Conservation (phyloP, 495 filamentous ascomycete genomes). For the Penicillium goetzii region DNA sequence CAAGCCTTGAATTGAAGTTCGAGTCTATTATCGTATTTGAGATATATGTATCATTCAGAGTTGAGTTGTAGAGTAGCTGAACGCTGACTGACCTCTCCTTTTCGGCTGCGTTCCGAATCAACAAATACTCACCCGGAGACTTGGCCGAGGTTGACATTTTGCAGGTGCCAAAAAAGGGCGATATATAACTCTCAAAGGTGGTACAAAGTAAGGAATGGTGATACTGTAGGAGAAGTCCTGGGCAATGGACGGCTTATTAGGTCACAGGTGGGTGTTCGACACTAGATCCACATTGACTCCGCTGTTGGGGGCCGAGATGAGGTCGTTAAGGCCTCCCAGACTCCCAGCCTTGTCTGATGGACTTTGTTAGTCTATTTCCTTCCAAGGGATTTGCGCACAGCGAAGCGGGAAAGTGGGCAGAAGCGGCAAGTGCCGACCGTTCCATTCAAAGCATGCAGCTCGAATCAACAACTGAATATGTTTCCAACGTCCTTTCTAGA, state of each 20-base stretch:
- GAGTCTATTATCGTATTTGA: not conserved
- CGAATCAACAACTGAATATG: not conserved
- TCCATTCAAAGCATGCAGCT: not conserved
- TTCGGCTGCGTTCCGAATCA: not conserved
- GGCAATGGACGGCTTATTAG: not conserved
- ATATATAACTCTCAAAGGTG: not conserved
- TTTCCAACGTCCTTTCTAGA: no score
- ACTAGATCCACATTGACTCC: not conserved
- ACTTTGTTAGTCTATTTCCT: no score
- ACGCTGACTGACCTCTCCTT: not conserved
- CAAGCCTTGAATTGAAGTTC: slow-evolving; percentile 3
- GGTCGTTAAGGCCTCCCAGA: no score
- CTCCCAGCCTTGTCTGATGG: no score
- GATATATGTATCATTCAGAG: not conserved
- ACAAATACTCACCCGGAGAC: not conserved
- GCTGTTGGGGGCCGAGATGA: no score
- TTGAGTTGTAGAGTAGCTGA: not conserved
- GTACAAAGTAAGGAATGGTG: not conserved
- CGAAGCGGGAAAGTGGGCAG: not conserved
- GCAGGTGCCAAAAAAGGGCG: not conserved
- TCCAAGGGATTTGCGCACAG: no score
- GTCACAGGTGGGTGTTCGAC: not conserved
- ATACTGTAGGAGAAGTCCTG: not conserved
- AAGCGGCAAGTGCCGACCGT: not conserved
- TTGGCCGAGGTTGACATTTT: not conserved